Evolutionary conservation across 345 rosid species (phyloP), one percentile per base, ranked within the genome.

Genomic region (Sisymbrium irio): DNA sequence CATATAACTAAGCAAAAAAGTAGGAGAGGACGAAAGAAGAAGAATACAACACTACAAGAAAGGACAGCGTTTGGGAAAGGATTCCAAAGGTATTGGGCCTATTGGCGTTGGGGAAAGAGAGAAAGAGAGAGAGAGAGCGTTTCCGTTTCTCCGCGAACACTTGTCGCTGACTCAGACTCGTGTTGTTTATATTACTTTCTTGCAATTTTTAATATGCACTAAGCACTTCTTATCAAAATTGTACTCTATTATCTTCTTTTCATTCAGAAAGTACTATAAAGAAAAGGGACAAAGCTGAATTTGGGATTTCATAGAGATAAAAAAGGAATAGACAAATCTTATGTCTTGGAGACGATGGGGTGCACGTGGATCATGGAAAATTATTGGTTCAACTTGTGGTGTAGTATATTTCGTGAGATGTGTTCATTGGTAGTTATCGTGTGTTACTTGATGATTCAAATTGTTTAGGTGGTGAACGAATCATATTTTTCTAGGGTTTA

Each of bases 91-190:
- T 74, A 61, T 87, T n/a, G n/a, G n/a, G n/a, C n/a, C n/a, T n/a
- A n/a, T n/a, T 86, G 97, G 93, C 81, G 58, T 56, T 45, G 60
- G 77, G 10, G 0, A 40, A 56, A 74, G 65, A 57, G 12, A 46
- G 50, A 47, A n/a, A n/a, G 4, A 45, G 22, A 49, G 58, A 58
- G 22, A 45, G 44, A 35, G 57, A 79, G 89, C 98, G 96, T 93
- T 85, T 93, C 96, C 92, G 96, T 84, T 88, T 93, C 84, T 93
- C 96, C 97, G 98, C 98, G 77, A 56, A 82, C 82, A 88, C 85
- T 79, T 80, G 77, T 84, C 77, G 67, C 88, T 83, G 78, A 74
- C 78, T 74, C 73, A 74, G 53, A 66, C 73, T 74, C 73, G 14
- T 67, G 45, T 59, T 13, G 19, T 22, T 57, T 12, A 28, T 49